Conservation (phyloP, 2,329 filamentous ascomycete genomes). For the Cytospora chrysosperma region DNA sequence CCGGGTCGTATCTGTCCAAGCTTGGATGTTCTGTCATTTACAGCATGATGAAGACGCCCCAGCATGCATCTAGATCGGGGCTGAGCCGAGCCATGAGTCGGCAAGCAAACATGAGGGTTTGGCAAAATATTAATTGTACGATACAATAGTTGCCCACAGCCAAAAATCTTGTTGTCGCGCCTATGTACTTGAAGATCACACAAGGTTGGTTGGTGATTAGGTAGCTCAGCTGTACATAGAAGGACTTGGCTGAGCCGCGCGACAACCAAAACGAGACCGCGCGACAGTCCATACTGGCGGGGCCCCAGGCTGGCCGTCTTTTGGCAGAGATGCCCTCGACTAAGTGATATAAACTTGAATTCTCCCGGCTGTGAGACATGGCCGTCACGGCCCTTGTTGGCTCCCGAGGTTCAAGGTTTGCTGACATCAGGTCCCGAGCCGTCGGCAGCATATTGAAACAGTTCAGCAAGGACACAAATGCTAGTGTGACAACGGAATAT, state of each 20-base stretch:
- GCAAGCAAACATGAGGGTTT: slow-evolving; percentile 1
- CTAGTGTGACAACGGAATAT: not conserved
- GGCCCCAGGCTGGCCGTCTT: not conserved
- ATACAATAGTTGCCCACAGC: not conserved
- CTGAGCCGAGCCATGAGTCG: slow-evolving; percentile 5
- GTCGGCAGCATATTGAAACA: not conserved
- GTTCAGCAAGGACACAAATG: not conserved
- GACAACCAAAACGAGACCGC: not conserved
- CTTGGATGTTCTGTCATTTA: not conserved
- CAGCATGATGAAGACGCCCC: not conserved
- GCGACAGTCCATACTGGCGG: not conserved
- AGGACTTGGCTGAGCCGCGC: not conserved
- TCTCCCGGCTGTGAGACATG: not conserved
- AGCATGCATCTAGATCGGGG: too few relatives aligned
- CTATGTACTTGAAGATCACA: not conserved
- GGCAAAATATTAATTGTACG: not conserved
- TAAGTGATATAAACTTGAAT: not conserved
- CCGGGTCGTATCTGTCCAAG: not conserved
- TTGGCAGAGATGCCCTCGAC: not conserved
- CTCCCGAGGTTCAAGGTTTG: not conserved
- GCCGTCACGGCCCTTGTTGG: not conserved
- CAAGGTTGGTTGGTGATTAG: not conserved
- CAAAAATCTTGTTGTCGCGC: slow-evolving; percentile 14
- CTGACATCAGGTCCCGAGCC: not conserved
- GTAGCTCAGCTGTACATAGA: not conserved